Conservation (phyloP, 371 early-diverging fungal species). For the Fennellomyces sp. region DNA sequence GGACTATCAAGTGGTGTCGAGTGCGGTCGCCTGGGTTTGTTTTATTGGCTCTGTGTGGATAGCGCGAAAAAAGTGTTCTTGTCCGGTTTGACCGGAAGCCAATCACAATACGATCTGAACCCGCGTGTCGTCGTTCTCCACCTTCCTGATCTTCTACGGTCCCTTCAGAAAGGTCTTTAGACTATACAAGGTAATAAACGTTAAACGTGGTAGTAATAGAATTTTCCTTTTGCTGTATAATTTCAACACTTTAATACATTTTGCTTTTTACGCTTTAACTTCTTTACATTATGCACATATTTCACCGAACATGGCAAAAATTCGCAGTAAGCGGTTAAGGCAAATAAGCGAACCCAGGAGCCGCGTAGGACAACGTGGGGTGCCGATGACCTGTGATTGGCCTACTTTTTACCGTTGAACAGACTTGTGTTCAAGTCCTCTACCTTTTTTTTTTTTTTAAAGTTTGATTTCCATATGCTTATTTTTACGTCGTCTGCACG, state of each 20-base stretch:
- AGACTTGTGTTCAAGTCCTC: too few relatives aligned
- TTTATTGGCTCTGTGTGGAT: constrained; percentile 7
- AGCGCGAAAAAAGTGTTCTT: neutral
- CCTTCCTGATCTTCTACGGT: constrained; percentile 7
- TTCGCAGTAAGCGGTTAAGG: neutral
- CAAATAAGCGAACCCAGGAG: neutral
- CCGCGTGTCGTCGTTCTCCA: constrained; percentile 4
- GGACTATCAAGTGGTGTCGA: constrained; percentile 17
- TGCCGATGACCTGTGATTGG: neutral
- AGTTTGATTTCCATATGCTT: too few relatives aligned
- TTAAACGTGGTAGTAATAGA: neutral
- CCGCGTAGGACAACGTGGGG: constrained; percentile 3
- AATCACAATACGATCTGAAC: neutral
- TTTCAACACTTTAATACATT: neutral
- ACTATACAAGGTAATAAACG: constrained; percentile 3
- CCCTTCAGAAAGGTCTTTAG: constrained; percentile 44
- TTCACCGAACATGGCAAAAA: neutral
- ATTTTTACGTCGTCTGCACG: too few relatives aligned
- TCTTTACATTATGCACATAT: neutral
- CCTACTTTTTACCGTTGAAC: too few relatives aligned
- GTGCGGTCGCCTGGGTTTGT: constrained; percentile 15
- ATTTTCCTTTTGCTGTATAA: neutral
- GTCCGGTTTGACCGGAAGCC: neutral
- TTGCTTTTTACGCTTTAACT: neutral
- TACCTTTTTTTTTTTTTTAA: too few relatives aligned